A percentile compares a stretch with the other conserved stretches of the same genome.
Conservation (phyloP, 176 grass and related monocot species). For the Triticum urartu region DNA sequence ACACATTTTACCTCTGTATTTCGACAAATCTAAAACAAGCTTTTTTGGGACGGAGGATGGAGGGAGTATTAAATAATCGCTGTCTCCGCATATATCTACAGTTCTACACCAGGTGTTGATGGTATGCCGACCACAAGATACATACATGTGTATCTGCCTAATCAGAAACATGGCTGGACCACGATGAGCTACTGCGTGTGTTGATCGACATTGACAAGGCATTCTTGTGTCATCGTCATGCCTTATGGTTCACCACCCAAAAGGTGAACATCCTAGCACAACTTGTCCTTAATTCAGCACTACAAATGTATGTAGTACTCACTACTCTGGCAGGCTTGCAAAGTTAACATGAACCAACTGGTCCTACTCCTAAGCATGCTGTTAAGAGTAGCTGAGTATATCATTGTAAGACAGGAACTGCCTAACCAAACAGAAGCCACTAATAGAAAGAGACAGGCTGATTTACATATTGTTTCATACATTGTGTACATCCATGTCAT, state of each 20-base stretch:
- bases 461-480: no score
- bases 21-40: no score
- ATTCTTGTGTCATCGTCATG: background rate
- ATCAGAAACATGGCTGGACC: background rate
- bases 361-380: background rate
- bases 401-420: no score
- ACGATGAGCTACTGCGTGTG: background rate
- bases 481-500: no score
- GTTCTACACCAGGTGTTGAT: no score
- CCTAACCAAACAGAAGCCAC: no score
- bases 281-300: background rate
- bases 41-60: no score
- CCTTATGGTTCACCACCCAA: background rate
- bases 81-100: no score
- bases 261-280: background rate
- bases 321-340: background rate
- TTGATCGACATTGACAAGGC: background rate
- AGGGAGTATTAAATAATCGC: no score
- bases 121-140: no score
- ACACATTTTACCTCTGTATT: no score
- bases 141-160: background rate
- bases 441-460: no score
- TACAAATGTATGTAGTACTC: background rate
- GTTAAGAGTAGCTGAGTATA: background rate
- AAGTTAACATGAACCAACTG: background rate